Evolutionary conservation across 2,329 filamentous ascomycete genomes (phyloP), one percentile per base, ranked within the genome.

Genomic region (Xylaria sp.): DNA sequence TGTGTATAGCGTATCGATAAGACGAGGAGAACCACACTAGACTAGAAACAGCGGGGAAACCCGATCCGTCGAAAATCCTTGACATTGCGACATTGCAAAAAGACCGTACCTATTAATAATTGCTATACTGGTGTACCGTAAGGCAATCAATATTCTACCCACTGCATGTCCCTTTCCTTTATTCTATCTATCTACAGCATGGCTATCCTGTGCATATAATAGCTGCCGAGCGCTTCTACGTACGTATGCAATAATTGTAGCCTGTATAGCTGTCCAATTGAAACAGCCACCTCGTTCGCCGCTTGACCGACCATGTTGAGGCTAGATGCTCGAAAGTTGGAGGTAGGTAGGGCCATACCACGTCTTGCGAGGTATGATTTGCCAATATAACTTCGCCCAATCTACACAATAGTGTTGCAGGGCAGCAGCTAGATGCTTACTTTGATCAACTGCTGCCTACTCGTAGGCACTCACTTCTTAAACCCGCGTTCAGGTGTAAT

Each of bases 1-100:
- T 47, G 42, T 47, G 42, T 67, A 55, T 67, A 67, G 54, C 42
- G 58, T 59, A 68, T 65, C 66, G 62, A 65, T 65, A 68, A 68
- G 61, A 27, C 14, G 12, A 36, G 27, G 32, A 30, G 45, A 51
- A 36, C 45, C 39, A 36, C 47, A 21, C 24, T 24, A 45, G 42
- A 6, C 42, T n/a, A 5, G 11, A 42, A 39, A 27, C 34, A 55
- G 51, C 51, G 51, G 51, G 51, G 51, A 55, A 34, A 34, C 2
- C 17, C 27, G 48, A 51, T 51, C 57, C 30, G 27, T 54, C 36
- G 50, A 7, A 21, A 56, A 53, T 42, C 58, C 24, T 61, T 60
- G 47, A 53, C 47, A 36, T 61, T 53, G 45, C 19, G n/a, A 51
- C 17, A 9, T 21, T 21, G 47, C 9, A n/a, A 14, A 17, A n/a